Conservation (phyloP, 2,329 filamentous ascomycete species). For the Alternaria solani region DNA sequence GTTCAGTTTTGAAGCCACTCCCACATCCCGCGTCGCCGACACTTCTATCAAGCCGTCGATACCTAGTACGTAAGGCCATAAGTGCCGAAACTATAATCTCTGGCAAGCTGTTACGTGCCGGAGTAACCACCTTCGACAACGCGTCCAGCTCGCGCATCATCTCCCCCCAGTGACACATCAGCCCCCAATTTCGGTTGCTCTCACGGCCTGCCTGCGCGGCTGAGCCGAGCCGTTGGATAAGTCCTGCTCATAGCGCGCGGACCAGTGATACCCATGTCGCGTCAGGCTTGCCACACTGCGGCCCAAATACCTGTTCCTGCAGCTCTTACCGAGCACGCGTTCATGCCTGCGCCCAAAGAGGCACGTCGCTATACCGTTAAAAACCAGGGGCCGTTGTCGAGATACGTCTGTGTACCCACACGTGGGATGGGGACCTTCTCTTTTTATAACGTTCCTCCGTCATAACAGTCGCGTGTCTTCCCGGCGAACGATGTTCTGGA, state of each 20-base stretch:
- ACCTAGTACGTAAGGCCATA: not conserved
- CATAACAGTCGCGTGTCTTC: slow-evolving; percentile 11
- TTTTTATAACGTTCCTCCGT: slow-evolving; percentile 10
- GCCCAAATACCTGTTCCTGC: slow-evolving; percentile 17
- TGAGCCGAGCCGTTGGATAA: slow-evolving; percentile 10
- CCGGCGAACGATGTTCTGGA: slow-evolving; percentile 17
- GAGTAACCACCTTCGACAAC: not conserved
- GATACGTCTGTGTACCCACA: slow-evolving; percentile 4
- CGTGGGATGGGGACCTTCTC: slow-evolving; percentile 10
- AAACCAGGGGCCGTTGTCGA: slow-evolving; percentile 5
- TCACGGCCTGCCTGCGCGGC: not conserved
- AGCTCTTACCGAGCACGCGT: slow-evolving; percentile 11
- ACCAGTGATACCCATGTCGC: not conserved
- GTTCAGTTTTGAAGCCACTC: not conserved
- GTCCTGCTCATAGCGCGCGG: slow-evolving; percentile 1
- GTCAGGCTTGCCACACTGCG: slow-evolving; percentile 3
- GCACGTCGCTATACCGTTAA: not conserved
- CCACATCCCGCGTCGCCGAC: not conserved
- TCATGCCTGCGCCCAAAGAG: slow-evolving; percentile 5
- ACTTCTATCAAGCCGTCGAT: slow-evolving; percentile 6
- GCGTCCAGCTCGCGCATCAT: not conserved
- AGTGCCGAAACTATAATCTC: not conserved
- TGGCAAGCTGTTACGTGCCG: not conserved
- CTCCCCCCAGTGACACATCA: not conserved
- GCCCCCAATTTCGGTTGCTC: slow-evolving; percentile 12